Conservation (phyloP, 1,284 basidiomycete genomes). For the Meira nashicola region DNA sequence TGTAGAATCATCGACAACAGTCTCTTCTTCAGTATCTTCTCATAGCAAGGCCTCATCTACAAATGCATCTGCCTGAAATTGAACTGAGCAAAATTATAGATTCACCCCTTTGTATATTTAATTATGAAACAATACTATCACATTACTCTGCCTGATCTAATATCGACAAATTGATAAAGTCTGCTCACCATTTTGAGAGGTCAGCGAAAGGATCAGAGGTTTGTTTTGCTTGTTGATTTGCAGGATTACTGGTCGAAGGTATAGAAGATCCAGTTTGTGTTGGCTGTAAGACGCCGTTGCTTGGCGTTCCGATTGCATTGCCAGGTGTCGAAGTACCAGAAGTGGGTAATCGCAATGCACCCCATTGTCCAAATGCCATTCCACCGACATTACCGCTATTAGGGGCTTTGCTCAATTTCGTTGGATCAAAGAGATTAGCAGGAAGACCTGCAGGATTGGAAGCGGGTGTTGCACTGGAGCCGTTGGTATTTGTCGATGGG, state of each 20-base stretch:
- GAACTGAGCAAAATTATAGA: too few species aligned
- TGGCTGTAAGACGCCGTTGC: neutral
- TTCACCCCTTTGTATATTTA: too few species aligned
- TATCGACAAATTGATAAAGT: too few species aligned
- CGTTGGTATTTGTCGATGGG: slow-evolving; percentile 1
- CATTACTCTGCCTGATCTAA: too few species aligned
- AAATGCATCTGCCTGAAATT: too few species aligned
- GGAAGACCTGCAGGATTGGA: slow-evolving; percentile 14
- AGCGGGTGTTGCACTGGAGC: slow-evolving; percentile 11
- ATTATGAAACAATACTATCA: too few species aligned
- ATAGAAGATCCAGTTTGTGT: slow-evolving; percentile 4
- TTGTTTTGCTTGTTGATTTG: neutral
- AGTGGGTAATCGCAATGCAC: slow-evolving; percentile 33
- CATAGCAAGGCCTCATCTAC: too few species aligned
- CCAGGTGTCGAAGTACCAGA: slow-evolving; percentile 2
- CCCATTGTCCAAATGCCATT: slow-evolving; percentile 29
- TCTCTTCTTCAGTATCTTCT: too few species aligned
- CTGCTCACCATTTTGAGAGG: slow-evolving; percentile 2
- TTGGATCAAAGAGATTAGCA: slow-evolving; percentile 25
- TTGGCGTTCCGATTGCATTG: slow-evolving; percentile 2
- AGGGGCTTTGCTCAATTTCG: slow-evolving; percentile 12
- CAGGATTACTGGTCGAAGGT: neutral
- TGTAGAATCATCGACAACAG: too few species aligned
- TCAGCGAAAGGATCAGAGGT: slow-evolving; percentile 8
- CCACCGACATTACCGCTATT: slow-evolving; percentile 18